phyloP scores from a whole-genome alignment of 179 eudicot species.

The Pouteria campechiana region DNA sequence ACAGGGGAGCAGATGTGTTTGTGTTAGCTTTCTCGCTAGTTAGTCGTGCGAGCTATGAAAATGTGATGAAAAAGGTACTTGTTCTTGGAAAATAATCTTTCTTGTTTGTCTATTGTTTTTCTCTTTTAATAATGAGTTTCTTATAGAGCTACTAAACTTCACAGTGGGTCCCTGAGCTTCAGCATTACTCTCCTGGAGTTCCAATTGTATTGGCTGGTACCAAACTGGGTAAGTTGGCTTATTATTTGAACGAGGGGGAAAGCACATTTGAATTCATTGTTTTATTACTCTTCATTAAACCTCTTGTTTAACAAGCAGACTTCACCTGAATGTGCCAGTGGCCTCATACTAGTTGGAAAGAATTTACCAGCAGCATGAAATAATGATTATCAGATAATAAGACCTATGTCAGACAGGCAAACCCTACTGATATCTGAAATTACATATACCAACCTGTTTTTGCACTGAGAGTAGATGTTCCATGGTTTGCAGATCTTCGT shows the following conservation, averaged over 20 bases:
- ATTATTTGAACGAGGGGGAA: too few relatives aligned
- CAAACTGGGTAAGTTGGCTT: conserved; percentile 69
- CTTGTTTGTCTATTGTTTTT: neutral
- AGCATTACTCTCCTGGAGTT: conserved; percentile 89
- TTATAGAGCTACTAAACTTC: conserved; percentile 6
- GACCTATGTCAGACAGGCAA: too few relatives aligned
- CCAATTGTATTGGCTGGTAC: conserved; percentile 94
- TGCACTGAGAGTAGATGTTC: neutral
- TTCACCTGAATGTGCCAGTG: too few relatives aligned
- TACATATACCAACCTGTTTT: neutral
- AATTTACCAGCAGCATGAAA: too few relatives aligned
- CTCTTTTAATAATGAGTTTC: neutral
- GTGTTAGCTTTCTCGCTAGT: conserved; percentile 92
- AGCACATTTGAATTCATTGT: too few relatives aligned
- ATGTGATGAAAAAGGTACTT: conserved; percentile 72
- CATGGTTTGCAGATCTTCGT: conserved; percentile 53
- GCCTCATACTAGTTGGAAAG: too few relatives aligned
- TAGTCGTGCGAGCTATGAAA: conserved; percentile 98
- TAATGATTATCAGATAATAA: too few relatives aligned
- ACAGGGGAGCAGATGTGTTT: conserved; percentile 91
- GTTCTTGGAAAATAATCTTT: conserved; percentile 2
- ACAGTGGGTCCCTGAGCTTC: conserved; percentile 99
- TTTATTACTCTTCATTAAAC: too few relatives aligned
- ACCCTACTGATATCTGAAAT: neutral
- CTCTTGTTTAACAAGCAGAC: too few relatives aligned